Evolutionary conservation across 2,329 filamentous ascomycete species (phyloP), one percentile per base, ranked within the genome.

Genomic region (Xylariales sp.): DNA sequence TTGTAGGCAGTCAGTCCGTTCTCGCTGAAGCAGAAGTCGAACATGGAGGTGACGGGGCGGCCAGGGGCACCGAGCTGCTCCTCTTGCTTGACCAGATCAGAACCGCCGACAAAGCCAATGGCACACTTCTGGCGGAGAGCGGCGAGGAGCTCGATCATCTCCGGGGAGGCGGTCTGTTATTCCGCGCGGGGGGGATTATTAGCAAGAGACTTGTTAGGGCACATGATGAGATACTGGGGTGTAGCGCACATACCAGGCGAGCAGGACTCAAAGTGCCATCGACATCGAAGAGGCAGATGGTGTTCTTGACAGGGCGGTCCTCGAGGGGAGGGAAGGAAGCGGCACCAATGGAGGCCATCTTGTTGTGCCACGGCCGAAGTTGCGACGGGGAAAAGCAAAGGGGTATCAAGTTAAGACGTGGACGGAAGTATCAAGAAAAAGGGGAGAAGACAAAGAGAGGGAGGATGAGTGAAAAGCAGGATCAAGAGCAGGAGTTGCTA

Each of bases 11-110:
- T 94, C 51, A 98, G 79, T 10, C 93, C 93, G 68, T 98, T 98
- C 72, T 98, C 93, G 42, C 89, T 74, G 70, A 98, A 98, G 78
- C 85, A 93, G 70, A 88, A 98, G 73, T 98, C 93, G 72, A 98
- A 98, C 55, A 97, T 81, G 45, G 79, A 72, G 37, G 82, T 89
- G 44, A 97, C 91, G 51, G 83, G 74, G 19, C 67, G 63, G 41
- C 75, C 68, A 18, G 76, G 61, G 4, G 78, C 75, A 60, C 89
- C 89, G 45, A 97, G 78, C 70, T 97, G 91, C 66, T 97, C 93
- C 66, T 97, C 88, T 68, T 97, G 93, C 73, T 98, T 97, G 61
- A 65, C 69, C 46, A 95, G 78, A 73, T 97, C 85, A 54, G 86
- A 93, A 60, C 93, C 93, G 56, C 93, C 93, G 44, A 97, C 90